Base-by-base conservation (phyloP, 345 rosid genomes). In the Eucalyptus curtisii region DNA sequence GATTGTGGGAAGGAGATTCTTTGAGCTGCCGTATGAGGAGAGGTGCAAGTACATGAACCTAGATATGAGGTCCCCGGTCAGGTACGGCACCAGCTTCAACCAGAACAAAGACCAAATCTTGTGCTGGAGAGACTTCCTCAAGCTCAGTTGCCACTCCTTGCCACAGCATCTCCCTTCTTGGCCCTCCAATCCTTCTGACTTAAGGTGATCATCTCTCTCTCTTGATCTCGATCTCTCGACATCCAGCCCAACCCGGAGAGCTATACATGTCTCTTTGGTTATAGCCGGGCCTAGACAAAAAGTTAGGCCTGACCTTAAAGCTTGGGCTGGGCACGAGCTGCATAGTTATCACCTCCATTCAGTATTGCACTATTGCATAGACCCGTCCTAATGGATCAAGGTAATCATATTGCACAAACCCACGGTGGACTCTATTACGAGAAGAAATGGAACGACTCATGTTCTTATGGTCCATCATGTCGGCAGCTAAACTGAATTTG, bases 81-180 rank as follows among this genome's bases (percentile, higher is more conserved):
- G 94, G 88, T 93, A 71, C 45, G 94, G 94, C 27, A 93, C 94
- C 40, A 93, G 94, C 88, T 88, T 89, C 80, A 93, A 90, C 89
- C 94, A 93, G 86, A 91, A 53, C 84, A 93, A 44, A 16, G 94
- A 93, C 61, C 50, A 87, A 3, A 91, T 87, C 45, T 93, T 91
- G 55, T 91, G 92, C 55, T 93, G 94, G 94, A 89, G 94, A 88
- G 94, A 93, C 57, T 90, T 93, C 87, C 76, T 93, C n/a, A 93
- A 93, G 93, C 93, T 93, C 64, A 88, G 55, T 20, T 93, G 94
- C 48, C 91, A 93, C 61, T 90, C 92, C 48, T 82, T 91, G 6
- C 76, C 88, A 12, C 90, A 89, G 45, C 90, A 86, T 86, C 90
- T 90, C 84, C 92, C 93, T 17, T 59, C 47, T 33, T 93, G 93